Evolutionary conservation across 2,329 filamentous ascomycete species (phyloP), one percentile per base, ranked within the genome.

Genomic region (Penicillium olsonii): DNA sequence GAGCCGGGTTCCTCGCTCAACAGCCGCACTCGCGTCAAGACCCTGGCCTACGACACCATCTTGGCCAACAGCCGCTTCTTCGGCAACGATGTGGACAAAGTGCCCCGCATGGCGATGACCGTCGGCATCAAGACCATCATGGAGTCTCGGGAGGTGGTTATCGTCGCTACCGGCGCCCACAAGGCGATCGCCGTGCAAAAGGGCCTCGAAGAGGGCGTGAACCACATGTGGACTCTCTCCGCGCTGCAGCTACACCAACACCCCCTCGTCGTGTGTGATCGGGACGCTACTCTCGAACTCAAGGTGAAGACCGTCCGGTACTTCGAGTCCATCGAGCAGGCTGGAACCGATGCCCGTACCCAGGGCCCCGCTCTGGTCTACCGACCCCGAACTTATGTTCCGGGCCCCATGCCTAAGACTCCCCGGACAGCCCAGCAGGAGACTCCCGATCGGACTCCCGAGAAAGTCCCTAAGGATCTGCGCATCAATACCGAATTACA

Each of bases 181-280:
- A 95, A 95, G 72, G 84, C 89, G 1, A 75, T 88, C 27, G 90
- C 90, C 22, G 74, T 95, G 55, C 87, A 92, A 68, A 87, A 84
- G 62, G 91, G 87, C 60, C 83, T 95, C 55, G 90, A 95, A 69
- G 85, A 87, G 48, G 87, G 87, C 24, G 82, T 95, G 53, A 92
- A 91, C 69, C 90, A 94, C 73, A 92, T 92, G 87, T 95, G 90
- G 89, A 92, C 90, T 1, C 79, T 94, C 6, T 92, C 88, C 8
- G 84, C 84, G 46, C 77, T 95, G 35, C 90, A 95, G 68, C 75
- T 92, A 55, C 90, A 94, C 68, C 86, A 84, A 3, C 87, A 92
- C 62, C 85, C 89, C 45, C 84, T 94, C 78, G 84, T 94, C 57
- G 88, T 92, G 9, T 88, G 87, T 38, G 90, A 95, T 62, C 88